phyloP scores from a whole-genome alignment of 495 filamentous ascomycete species.

The Neurospora sp. region DNA sequence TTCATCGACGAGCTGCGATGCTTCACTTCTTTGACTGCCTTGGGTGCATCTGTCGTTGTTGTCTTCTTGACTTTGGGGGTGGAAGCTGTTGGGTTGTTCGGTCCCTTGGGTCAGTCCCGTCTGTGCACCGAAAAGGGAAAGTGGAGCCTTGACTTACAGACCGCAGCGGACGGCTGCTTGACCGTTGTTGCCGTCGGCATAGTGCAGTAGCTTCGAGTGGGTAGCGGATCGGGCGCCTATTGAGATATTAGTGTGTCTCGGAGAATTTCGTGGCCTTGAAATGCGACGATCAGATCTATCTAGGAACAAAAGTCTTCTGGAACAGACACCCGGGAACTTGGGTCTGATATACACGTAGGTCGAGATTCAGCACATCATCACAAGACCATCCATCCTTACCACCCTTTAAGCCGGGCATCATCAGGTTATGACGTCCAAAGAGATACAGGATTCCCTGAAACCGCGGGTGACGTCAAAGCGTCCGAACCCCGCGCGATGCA shows the following conservation, averaged over 20 bases:
- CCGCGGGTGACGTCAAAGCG: not conserved
- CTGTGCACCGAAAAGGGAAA: not conserved
- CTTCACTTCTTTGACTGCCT: not conserved
- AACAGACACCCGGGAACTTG: not conserved
- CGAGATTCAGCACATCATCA: not conserved
- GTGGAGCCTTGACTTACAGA: not conserved
- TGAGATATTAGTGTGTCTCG: not conserved
- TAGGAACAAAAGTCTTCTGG: not conserved
- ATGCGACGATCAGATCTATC: not conserved
- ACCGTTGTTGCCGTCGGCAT: not conserved
- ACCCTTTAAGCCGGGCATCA: not conserved
- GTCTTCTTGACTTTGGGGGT: not conserved
- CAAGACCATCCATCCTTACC: not conserved
- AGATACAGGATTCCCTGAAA: not conserved
- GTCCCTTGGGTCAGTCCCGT: not conserved
- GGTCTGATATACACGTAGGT: not conserved
- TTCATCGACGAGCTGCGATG: not conserved
- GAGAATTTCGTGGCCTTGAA: not conserved
- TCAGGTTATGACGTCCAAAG: not conserved
- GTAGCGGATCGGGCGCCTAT: not conserved
- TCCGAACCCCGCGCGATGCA: not conserved
- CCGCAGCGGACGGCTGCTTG: not conserved
- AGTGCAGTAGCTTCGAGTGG: not conserved
- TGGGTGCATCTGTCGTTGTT: not conserved
- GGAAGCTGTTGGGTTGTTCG: not conserved